These are phyloP conservation scores for Chlorociboria aeruginascens DNA, from an alignment of 495 filamentous ascomycete genomes.

Conservation along the genomic window DNA sequence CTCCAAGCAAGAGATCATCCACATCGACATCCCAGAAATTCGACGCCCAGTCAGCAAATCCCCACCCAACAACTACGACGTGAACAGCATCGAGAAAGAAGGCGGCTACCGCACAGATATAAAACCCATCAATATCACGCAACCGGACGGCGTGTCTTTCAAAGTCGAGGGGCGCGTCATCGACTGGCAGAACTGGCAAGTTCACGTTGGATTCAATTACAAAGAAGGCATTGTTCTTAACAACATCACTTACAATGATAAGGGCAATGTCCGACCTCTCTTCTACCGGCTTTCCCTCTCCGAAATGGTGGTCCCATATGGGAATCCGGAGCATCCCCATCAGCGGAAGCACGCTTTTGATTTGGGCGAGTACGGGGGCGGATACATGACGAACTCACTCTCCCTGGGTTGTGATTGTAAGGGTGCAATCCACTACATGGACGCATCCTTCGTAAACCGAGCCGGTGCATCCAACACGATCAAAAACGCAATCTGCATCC, in stretches of 20 bases:
- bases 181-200: constrained; percentile 90
- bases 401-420: constrained; percentile 91
- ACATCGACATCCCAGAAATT: constrained; percentile 78
- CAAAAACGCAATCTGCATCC: constrained; percentile 94
- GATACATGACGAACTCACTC: constrained; percentile 92
- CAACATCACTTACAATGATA: constrained; percentile 86
- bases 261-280: constrained; percentile 63
- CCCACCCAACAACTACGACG: constrained; percentile 69
- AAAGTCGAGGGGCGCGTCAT: constrained; percentile 65
- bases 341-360: constrained; percentile 94
- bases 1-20: constrained; percentile 70
- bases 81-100: constrained; percentile 55
- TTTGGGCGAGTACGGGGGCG: constrained; percentile 85
- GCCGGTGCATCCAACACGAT: constrained; percentile 66
- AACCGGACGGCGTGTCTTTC: constrained; percentile 91
- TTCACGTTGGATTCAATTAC: constrained; percentile 94
- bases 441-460: constrained; percentile 72
- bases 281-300: constrained; percentile 90
- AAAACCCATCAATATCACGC: constrained; percentile 91
- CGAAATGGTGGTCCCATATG: constrained; percentile 96
- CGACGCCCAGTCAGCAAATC: constrained; percentile 67
- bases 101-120: constrained; percentile 70
- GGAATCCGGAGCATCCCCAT: constrained; percentile 85
- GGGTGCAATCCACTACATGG: constrained; percentile 84
- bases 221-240: constrained; percentile 87